phyloP scores from a whole-genome alignment of 805 yeast species.

The Myxozyma udenii region DNA sequence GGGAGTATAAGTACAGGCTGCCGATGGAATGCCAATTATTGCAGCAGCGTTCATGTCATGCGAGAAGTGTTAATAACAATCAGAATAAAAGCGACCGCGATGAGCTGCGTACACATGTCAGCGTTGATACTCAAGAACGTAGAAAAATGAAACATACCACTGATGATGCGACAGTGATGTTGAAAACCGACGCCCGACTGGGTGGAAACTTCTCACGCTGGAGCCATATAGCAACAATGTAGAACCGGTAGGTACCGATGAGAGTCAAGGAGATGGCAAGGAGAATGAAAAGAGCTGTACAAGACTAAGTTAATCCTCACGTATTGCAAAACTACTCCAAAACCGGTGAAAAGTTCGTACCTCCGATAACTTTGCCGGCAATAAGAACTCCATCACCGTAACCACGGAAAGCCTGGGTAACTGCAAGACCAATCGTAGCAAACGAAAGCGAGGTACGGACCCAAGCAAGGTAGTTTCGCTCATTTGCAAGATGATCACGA shows the following conservation, averaged over 20 bases:
- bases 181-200: constrained; percentile 21
- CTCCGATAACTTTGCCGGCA: constrained; percentile 20
- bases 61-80: constrained; percentile 22
- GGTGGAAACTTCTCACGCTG: constrained; percentile 27
- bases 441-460: constrained; percentile 54
- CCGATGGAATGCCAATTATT: neutral
- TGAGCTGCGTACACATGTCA: constrained; percentile 10
- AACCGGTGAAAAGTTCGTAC: constrained; percentile 1
- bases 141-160: constrained; percentile 7
- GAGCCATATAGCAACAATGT: constrained; percentile 25
- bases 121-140: neutral
- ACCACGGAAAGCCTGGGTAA: constrained; percentile 52
- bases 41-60: neutral
- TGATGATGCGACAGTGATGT: constrained; percentile 10
- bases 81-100: constrained; percentile 15
- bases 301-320: neutral
- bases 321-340: no score
- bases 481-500: constrained; percentile 50
- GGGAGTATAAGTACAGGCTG: neutral
- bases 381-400: constrained; percentile 22
- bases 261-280: constrained; percentile 18
- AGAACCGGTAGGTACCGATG: constrained; percentile 22
- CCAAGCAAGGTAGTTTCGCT: constrained; percentile 62
- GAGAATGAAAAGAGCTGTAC: constrained; percentile 15
- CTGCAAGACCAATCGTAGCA: constrained; percentile 56